Evolutionary conservation across 371 early-diverging fungal genomes (phyloP).

Genomic region (Blakeslea trispora): DNA sequence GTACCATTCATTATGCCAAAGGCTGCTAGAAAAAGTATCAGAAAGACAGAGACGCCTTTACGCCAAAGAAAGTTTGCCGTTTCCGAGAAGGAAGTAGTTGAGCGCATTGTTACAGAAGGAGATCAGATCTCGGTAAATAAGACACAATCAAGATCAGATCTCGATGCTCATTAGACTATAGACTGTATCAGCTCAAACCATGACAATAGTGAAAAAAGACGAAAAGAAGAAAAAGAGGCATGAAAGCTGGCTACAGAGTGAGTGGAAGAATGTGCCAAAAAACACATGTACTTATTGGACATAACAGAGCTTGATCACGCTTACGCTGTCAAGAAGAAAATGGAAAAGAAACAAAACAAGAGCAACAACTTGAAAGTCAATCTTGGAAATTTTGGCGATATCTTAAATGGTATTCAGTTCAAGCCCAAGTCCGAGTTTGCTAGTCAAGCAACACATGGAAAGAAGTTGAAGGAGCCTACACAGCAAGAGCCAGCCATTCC

Average conservation of each 20-base stretch:
- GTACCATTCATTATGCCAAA: conserved; percentile 43
- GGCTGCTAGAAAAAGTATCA: conserved; percentile 36
- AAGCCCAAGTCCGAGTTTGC: conserved; percentile 24
- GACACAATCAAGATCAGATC: no score
- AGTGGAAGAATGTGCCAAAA: conserved; percentile 2
- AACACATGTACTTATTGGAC: background rate
- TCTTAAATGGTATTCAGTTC: conserved; percentile 43
- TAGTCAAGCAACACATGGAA: conserved; percentile 21
- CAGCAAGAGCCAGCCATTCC: conserved; percentile 25
- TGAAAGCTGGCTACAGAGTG: conserved; percentile 63
- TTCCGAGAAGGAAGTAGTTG: conserved; percentile 25
- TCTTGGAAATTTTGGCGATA: conserved; percentile 43
- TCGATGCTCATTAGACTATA: background rate
- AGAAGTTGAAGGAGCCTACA: background rate
- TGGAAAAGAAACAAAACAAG: conserved; percentile 45
- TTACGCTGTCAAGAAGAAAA: conserved; percentile 50
- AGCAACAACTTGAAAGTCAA: conserved; percentile 35
- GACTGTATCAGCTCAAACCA: conserved; percentile 20
- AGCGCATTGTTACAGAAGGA: conserved; percentile 19
- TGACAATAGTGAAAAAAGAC: conserved; percentile 37
- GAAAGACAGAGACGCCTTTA: conserved; percentile 17
- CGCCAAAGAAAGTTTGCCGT: conserved; percentile 31
- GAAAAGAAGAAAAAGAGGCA: conserved; percentile 58
- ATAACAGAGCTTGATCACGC: conserved; percentile 55
- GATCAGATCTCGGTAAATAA: conserved; percentile 5